phyloP scores from a whole-genome alignment of 139 green algal genomes.

The Auxenochlorella pyrenoidosa region DNA sequence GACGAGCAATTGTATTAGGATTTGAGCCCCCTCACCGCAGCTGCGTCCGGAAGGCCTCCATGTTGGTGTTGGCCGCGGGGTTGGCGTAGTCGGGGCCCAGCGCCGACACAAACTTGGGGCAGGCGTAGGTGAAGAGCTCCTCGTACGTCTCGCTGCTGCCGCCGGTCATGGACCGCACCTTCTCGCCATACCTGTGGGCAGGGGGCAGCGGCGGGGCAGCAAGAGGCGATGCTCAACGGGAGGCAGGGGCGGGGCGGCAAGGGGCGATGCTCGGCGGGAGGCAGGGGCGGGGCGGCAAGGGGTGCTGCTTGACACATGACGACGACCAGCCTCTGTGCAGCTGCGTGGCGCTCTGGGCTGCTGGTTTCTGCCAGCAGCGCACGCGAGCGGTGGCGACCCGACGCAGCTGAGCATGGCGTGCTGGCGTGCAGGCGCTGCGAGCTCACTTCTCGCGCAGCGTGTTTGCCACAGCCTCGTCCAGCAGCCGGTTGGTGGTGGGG shows the following conservation, averaged over 20 bases:
- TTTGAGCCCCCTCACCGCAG: slow-evolving; percentile 54
- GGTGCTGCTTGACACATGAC: no score
- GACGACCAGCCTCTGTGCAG: no score
- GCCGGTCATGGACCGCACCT: slow-evolving; percentile 75
- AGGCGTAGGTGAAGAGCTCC: slow-evolving; percentile 95
- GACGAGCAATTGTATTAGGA: no score
- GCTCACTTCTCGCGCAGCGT: slow-evolving; percentile 64
- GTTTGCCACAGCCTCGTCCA: slow-evolving; percentile 84
- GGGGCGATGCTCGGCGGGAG: no score
- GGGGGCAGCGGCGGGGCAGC: background rate
- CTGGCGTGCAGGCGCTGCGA: background rate
- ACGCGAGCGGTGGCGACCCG: no score
- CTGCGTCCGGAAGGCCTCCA: slow-evolving; percentile 92
- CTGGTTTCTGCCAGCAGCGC: no score
- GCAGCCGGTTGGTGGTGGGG: slow-evolving; percentile 60
- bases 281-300: no score
- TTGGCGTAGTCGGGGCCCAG: slow-evolving; percentile 74
- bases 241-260: no score
- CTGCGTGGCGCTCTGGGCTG: no score
- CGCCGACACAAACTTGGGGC: slow-evolving; percentile 96
- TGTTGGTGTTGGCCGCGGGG: slow-evolving; percentile 79
- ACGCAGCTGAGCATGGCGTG: no score
- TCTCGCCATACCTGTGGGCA: slow-evolving; percentile 75
- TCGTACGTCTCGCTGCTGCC: slow-evolving; percentile 78
- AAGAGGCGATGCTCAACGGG: background rate